Evolutionary conservation across 768 basidiomycete genomes (phyloP).

Genomic region (Suillus ampliporus): DNA sequence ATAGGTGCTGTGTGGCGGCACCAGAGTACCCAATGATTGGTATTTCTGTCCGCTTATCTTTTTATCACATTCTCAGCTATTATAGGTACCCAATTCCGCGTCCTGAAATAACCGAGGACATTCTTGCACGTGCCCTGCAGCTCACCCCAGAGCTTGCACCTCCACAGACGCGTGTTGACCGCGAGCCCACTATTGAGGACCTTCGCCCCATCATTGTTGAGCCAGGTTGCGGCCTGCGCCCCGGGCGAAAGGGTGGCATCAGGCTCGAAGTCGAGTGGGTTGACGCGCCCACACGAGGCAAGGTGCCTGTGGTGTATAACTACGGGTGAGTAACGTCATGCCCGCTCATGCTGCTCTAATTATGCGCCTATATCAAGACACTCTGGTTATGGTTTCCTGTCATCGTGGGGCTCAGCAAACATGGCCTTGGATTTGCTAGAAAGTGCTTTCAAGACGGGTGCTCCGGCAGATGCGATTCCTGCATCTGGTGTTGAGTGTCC

Average conservation of each 20-base stretch:
- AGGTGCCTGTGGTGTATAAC: constrained; percentile 62
- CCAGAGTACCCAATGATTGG: constrained; percentile 67
- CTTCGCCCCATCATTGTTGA: constrained; percentile 52
- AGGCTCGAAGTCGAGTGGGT: constrained; percentile 57
- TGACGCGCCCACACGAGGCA: constrained; percentile 30
- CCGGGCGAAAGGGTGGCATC: constrained; percentile 70
- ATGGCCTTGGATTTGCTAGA: constrained; percentile 55
- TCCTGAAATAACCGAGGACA: constrained; percentile 63
- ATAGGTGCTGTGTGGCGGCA: constrained; percentile 66
- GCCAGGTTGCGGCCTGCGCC: constrained; percentile 68
- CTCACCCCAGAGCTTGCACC: constrained; percentile 64
- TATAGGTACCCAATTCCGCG: constrained; percentile 68
- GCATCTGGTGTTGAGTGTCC: not conserved
- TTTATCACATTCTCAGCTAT: constrained; percentile 1
- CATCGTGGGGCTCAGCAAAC: constrained; percentile 68
- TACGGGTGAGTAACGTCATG: constrained; percentile 56
- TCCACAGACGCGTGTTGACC: constrained; percentile 52
- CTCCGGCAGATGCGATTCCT: constrained; percentile 3
- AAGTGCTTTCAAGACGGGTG: constrained; percentile 35
- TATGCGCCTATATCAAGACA: constrained; percentile 45
- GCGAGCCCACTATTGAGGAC: constrained; percentile 56
- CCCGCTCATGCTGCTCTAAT: not conserved
- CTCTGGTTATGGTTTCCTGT: constrained; percentile 65
- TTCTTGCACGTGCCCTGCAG: constrained; percentile 56
- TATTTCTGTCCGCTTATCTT: constrained; percentile 18